Conservation (phyloP, 345 rosid species). For the Eutrema heterophyllum region DNA sequence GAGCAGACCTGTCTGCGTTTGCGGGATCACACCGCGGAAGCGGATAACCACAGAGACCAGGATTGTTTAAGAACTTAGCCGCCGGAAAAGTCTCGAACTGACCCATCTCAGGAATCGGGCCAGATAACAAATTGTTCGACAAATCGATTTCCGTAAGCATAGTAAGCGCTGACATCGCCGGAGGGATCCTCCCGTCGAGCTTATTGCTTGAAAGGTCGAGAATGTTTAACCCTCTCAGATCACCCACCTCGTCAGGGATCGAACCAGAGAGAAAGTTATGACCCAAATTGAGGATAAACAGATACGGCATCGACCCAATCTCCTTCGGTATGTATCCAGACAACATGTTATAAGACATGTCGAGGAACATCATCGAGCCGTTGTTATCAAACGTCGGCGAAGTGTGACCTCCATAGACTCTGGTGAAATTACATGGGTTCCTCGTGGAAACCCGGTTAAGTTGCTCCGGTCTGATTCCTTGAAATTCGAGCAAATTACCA, state of each 20-base stretch:
- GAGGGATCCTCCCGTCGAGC: conserved; percentile 67
- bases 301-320: conserved; percentile 72
- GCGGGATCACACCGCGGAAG: conserved; percentile 48
- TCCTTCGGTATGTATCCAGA: conserved; percentile 75
- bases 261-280: conserved; percentile 65
- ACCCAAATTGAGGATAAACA: conserved; percentile 75
- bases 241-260: conserved; percentile 74
- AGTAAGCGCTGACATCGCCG: conserved; percentile 50
- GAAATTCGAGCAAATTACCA: conserved; percentile 85
- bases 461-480: conserved; percentile 63
- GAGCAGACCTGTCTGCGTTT: conserved; percentile 27
- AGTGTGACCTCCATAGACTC: conserved; percentile 64
- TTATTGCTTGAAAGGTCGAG: conserved; percentile 77
- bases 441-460: conserved; percentile 57
- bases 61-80: conserved; percentile 57
- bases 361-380: conserved; percentile 92
- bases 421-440: conserved; percentile 79
- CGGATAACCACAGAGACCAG: conserved; percentile 88
- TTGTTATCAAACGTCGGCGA: conserved; percentile 80
- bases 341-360: conserved; percentile 69
- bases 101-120: conserved; percentile 71
- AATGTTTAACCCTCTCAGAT: conserved; percentile 59
- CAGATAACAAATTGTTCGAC: conserved; percentile 64
- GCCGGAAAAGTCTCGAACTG: conserved; percentile 77
- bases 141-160: conserved; percentile 64